Conservation (phyloP, 139 green algal genomes). For the Picochlorum sp. region DNA sequence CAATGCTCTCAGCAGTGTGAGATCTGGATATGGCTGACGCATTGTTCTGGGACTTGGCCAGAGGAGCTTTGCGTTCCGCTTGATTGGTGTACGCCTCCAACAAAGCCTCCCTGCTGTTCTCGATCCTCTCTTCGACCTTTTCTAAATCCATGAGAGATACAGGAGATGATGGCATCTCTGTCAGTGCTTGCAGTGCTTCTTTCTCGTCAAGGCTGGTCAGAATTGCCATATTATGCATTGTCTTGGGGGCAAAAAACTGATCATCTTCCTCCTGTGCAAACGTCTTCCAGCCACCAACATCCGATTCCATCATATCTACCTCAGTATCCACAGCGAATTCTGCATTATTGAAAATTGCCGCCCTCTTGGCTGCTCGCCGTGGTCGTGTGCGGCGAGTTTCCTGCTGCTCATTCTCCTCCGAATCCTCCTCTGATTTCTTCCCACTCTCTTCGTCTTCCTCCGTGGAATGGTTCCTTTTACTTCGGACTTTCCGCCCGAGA, state of each 20-base stretch:
- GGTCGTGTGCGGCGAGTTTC: constrained; percentile 8
- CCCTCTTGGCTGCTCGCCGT: constrained; percentile 3
- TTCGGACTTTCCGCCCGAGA: background rate
- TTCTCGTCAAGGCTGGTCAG: background rate
- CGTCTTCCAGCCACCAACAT: background rate
- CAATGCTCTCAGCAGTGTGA: background rate
- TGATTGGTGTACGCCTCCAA: background rate
- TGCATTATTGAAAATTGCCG: constrained; percentile 18
- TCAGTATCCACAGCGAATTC: constrained; percentile 23
- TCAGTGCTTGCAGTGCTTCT: constrained; percentile 9
- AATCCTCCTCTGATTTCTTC: background rate
- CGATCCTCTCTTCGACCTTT: background rate
- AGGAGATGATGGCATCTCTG: constrained; percentile 6
- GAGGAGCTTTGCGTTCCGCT: background rate
- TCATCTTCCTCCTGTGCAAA: background rate
- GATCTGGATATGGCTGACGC: background rate
- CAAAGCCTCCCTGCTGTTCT: background rate
- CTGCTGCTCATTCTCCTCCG: constrained; percentile 1
- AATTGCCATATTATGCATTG: constrained; percentile 10
- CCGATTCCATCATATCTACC: background rate
- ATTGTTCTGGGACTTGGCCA: background rate
- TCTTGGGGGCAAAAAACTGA: background rate
- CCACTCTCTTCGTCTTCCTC: constrained; percentile 2
- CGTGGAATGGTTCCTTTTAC: background rate
- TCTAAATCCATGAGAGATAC: background rate